Percentiles rank a stretch among this genome's conserved stretches.
Evolutionary conservation across 23 red algal genomes (phyloP).

Genomic region (Gracilaria gracilis): DNA sequence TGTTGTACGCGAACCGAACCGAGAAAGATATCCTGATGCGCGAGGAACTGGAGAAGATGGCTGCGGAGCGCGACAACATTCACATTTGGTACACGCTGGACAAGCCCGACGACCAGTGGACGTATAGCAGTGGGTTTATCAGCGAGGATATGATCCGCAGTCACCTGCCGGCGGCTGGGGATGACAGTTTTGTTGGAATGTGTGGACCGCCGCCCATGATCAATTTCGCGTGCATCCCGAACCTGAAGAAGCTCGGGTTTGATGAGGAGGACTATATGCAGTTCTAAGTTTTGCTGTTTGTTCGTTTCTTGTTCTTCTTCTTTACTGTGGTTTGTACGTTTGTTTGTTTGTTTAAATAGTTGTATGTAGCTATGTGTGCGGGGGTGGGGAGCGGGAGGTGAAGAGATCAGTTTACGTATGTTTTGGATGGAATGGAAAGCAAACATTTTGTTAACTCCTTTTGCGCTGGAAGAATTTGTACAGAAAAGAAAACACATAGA

Average conservation of each 20-base stretch:
- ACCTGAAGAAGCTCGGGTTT: constrained; percentile 84
- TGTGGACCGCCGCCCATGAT: constrained; percentile 97
- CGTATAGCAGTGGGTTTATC: constrained; percentile 85
- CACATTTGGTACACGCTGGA: constrained; percentile 85
- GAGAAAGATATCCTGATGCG: constrained; percentile 89
- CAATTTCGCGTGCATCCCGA: constrained; percentile 85
- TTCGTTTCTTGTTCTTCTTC: too few relatives aligned
- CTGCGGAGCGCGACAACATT: constrained; percentile 65
- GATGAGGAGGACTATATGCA: constrained; percentile 76
- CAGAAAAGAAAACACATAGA: neutral
- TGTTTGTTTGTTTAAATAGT: neutral
- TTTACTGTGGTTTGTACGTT: too few relatives aligned
- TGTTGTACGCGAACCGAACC: constrained; percentile 93
- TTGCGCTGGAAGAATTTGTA: neutral
- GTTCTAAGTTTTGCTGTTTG: constrained; percentile 64
- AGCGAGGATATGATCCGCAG: constrained; percentile 82
- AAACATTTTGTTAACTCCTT: neutral
- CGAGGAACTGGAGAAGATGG: constrained; percentile 87
- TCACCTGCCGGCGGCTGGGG: constrained; percentile 65
- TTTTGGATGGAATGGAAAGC: neutral
- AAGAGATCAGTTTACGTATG: neutral
- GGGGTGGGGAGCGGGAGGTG: neutral
- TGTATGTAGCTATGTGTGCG: neutral
- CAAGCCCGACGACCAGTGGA: constrained; percentile 53
- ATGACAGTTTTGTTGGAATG: constrained; percentile 76